A percentile compares a stretch with the other conserved stretches of the same genome.
These are phyloP conservation scores for Neurospora sp. DNA, from an alignment of 495 filamentous ascomycete genomes.

Conservation along the genomic window DNA sequence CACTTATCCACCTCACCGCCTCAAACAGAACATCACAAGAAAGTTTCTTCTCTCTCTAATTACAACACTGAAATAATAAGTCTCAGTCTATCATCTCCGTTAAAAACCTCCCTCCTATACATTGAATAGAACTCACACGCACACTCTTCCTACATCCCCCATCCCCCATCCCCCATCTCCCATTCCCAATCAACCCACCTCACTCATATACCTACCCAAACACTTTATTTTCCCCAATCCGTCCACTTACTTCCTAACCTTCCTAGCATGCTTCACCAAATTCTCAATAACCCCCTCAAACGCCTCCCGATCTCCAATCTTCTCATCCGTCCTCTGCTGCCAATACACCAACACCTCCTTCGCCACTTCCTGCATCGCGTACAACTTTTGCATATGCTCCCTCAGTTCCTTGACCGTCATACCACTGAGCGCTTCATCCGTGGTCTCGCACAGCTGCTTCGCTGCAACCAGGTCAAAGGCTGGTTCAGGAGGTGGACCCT, in stretches of 20 bases:
- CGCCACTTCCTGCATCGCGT: slow-evolving; percentile 56
- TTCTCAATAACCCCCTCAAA: slow-evolving; percentile 99
- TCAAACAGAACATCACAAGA: neutral
- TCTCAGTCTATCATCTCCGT: neutral
- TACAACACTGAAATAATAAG: neutral
- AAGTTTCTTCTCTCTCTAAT: neutral
- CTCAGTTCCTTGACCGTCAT: slow-evolving; percentile 68
- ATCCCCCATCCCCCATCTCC: no score
- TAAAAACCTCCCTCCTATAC: neutral
- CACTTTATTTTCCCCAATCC: no score
- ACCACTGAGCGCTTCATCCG: slow-evolving; percentile 64
- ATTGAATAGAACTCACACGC: neutral
- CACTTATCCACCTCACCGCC: neutral
- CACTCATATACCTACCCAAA: neutral
- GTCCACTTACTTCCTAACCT: slow-evolving; percentile 55
- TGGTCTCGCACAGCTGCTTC: slow-evolving; percentile 69
- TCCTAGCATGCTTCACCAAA: slow-evolving; percentile 86
- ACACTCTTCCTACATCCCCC: no score
- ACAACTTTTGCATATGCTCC: slow-evolving; percentile 60
- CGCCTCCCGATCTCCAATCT: slow-evolving; percentile 81
- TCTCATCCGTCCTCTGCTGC: slow-evolving; percentile 73
- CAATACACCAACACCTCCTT: slow-evolving; percentile 79
- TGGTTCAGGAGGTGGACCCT: slow-evolving; percentile 56
- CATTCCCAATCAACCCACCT: no score
- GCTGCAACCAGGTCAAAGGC: slow-evolving; percentile 71